These are phyloP conservation scores for Apophysomyces elegans DNA, from an alignment of 371 early-diverging fungal genomes.

Conservation along the genomic window DNA sequence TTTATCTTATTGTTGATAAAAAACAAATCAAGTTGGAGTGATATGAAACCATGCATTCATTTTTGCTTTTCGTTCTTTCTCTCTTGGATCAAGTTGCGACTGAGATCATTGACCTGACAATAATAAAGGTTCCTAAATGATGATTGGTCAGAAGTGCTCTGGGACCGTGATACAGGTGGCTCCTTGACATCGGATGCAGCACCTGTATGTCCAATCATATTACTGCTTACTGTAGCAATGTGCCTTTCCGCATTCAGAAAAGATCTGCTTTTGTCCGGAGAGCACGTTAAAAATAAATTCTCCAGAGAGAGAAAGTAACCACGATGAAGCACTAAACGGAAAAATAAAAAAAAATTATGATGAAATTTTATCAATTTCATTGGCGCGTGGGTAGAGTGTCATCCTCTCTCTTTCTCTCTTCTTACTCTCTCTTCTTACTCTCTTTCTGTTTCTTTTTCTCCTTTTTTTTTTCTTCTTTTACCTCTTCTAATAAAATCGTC, in stretches of 20 bases:
- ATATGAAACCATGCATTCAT: too few relatives aligned
- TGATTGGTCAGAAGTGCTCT: constrained; percentile 10
- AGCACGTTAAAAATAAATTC: constrained; percentile 10
- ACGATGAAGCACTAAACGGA: constrained; percentile 11
- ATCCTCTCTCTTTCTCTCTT: not conserved
- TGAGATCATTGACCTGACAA: not conserved
- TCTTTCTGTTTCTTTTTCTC: constrained; percentile 8
- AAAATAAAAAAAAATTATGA: not conserved
- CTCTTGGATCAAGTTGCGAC: not conserved
- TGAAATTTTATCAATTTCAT: constrained; percentile 1
- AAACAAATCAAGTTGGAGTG: not conserved
- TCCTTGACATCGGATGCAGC: constrained; percentile 12
- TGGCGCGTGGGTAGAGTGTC: not conserved
- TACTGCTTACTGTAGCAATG: constrained; percentile 8
- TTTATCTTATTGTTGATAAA: constrained; percentile 2
- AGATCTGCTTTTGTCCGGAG: constrained; percentile 12
- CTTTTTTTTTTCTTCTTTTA: constrained; percentile 10
- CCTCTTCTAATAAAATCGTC: constrained; percentile 11
- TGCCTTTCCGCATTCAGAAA: constrained; percentile 12
- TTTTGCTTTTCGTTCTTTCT: not conserved
- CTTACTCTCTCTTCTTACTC: not conserved
- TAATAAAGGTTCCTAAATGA: not conserved
- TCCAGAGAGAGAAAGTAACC: constrained; percentile 8
- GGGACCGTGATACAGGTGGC: constrained; percentile 12
- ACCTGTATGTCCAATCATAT: not conserved